Base-by-base conservation (phyloP, 805 yeast species). In the Spathaspora arborariae region DNA sequence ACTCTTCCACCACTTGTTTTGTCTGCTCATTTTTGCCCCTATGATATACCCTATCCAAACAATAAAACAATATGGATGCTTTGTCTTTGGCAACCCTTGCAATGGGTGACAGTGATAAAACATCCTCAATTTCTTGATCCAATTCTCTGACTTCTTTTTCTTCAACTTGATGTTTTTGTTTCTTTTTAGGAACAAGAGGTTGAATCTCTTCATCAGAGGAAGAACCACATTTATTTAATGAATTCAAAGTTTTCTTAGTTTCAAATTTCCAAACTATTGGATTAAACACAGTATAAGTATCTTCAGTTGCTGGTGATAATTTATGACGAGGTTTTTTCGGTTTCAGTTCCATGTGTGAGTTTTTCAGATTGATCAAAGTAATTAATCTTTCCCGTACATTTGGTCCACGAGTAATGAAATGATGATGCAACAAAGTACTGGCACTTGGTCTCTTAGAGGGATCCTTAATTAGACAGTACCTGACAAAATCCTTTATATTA, bases 381-480 rank as follows among this genome's bases (percentile, higher is more conserved):
- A 21, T 18, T 11, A 47, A 42, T 5, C 19, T 36, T 22, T 41
- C 37, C 19, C 40, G 21, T 9, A 35, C 37, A 27, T 34, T 41
- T 9, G 9, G 11, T 16, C 62, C 56, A 37, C 60, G 58, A 41
- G 67, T 70, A 16, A 85, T 64, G 56, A 84, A 84, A 42, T 72
- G 71, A 42, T 75, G 76, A 39, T 73, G 74, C 48, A 87, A 65
- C 41, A 94, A 68, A 11, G 68, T 65, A 0, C 60, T 50, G 0
- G 92, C 87, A 15, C 79, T 63, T 0, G 92, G 90, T 51, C 98
- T 74, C 47, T 70, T 59, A 2, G 51, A 51, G 1, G 96, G 94
- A 49, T 81, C 79, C 61, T 84, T 88, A 18, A 74, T 64, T 49
- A 92, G 66, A 60, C 97, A 90, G 41, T 68, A 66, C 26, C 71